These are phyloP conservation scores for Fusarium brevicatenulatum DNA, from an alignment of 2,329 filamentous ascomycete genomes.

Conservation along the genomic window DNA sequence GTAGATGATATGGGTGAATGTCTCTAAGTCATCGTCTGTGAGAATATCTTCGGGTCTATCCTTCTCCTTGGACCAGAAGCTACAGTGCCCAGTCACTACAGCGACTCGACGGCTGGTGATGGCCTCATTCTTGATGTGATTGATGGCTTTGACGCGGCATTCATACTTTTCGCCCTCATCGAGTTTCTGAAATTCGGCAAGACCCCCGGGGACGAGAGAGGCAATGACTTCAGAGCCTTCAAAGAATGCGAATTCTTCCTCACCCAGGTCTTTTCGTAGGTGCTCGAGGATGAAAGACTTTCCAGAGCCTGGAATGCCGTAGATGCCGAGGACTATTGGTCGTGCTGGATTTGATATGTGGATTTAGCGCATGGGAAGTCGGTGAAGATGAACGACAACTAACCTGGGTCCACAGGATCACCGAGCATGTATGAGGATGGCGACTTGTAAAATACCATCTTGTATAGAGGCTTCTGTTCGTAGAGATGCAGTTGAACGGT, in stretches of 20 bases:
- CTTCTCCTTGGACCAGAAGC: conserved; percentile 58
- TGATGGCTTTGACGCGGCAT: conserved; percentile 58
- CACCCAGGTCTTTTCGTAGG: conserved; percentile 50
- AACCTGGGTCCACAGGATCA: not conserved
- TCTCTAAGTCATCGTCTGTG: conserved; percentile 47
- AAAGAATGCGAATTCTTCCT: conserved; percentile 55
- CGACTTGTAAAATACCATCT: not conserved
- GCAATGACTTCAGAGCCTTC: conserved; percentile 64
- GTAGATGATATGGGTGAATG: conserved; percentile 69
- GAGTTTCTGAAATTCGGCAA: conserved; percentile 57
- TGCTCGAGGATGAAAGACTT: conserved; percentile 59
- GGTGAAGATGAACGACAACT: not conserved
- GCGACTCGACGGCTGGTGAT: conserved; percentile 47
- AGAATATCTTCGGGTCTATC: rapidly evolving
- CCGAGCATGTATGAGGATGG: no score
- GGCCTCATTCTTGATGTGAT: conserved; percentile 53
- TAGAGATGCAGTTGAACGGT: not conserved
- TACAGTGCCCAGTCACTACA: conserved; percentile 66
- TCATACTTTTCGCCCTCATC: conserved; percentile 48
- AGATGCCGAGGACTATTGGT: conserved; percentile 61
- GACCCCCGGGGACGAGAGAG: conserved; percentile 55
- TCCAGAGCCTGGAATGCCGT: conserved; percentile 64
- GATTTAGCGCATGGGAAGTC: not conserved
- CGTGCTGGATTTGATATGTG: rapidly evolving
- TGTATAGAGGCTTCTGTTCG: not conserved